Conservation (phyloP, 2,329 filamentous ascomycete genomes). For the Arthrobotrys sphaeroides region DNA sequence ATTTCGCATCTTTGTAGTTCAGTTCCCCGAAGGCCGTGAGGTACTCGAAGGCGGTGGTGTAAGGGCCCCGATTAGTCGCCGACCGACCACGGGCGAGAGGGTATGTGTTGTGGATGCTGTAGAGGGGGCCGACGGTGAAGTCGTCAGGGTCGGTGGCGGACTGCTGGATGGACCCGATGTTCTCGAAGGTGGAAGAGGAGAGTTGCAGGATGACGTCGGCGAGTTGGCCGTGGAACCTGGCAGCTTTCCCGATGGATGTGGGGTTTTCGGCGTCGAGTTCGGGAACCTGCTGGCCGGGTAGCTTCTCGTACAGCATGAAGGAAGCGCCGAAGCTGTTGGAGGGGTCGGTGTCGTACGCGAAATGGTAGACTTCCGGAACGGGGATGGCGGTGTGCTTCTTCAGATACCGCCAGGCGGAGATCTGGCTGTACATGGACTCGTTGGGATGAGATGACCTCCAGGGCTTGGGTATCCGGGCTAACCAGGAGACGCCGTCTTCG, state of each 20-base stretch:
- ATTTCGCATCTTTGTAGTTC: conserved; percentile 47
- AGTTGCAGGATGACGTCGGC: conserved; percentile 47
- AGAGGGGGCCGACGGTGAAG: conserved; percentile 45
- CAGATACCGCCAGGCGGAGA: conserved; percentile 48
- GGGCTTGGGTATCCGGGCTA: conserved; percentile 45
- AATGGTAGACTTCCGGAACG: conserved; percentile 43
- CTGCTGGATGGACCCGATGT: conserved; percentile 45
- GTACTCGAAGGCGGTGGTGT: conserved; percentile 38
- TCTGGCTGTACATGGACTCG: conserved; percentile 37
- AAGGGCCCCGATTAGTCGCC: conserved; percentile 44
- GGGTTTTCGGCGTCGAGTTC: conserved; percentile 43
- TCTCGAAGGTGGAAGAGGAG: conserved; percentile 37
- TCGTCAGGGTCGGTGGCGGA: conserved; percentile 28
- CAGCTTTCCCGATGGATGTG: conserved; percentile 22
- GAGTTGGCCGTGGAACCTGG: conserved; percentile 49
- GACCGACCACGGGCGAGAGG: conserved; percentile 43
- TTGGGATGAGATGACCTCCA: conserved; percentile 49
- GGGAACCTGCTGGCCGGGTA: conserved; percentile 30
- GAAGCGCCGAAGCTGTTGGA: conserved; percentile 30
- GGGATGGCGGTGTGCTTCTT: conserved; percentile 42
- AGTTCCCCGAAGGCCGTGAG: conserved; percentile 40
- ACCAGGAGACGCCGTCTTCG: conserved; percentile 49
- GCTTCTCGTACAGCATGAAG: conserved; percentile 46
- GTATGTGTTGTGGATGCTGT: conserved; percentile 46
- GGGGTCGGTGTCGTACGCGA: conserved; percentile 36